phyloP scores from a whole-genome alignment of 2,329 filamentous ascomycete genomes.

The Fusarium stilboides region DNA sequence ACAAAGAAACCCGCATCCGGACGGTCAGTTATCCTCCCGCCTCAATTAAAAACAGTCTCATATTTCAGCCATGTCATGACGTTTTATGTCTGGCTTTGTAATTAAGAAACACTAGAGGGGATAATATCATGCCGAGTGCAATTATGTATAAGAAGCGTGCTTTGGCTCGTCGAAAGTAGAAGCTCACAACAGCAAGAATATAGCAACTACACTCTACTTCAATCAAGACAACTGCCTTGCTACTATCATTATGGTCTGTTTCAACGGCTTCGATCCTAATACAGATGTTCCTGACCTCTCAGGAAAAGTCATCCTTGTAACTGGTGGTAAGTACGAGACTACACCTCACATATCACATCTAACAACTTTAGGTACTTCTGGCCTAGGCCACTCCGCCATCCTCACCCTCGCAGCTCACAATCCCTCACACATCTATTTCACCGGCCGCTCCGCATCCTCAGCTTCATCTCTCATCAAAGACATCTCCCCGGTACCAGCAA shows the following conservation, averaged over 20 bases:
- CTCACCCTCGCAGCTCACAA: constrained; percentile 56
- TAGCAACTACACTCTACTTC: background rate
- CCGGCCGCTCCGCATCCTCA: constrained; percentile 62
- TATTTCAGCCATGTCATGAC: constrained; percentile 9
- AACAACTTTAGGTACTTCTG: constrained; percentile 54
- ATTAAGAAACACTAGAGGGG: background rate
- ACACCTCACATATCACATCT: background rate
- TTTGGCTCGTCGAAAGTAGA: background rate
- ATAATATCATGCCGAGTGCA: background rate
- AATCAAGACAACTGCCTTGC: background rate
- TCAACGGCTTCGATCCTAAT: constrained; percentile 54
- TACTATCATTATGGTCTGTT: constrained; percentile 22
- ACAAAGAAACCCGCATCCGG: background rate
- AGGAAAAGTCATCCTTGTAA: constrained; percentile 66
- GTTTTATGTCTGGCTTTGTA: constrained; percentile 19
- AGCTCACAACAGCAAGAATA: background rate
- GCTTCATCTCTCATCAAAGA: constrained; percentile 61
- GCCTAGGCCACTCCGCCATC: constrained; percentile 50
- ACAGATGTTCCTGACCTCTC: constrained; percentile 61
- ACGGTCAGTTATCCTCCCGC: constrained; percentile 39
- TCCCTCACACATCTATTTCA: constrained; percentile 69
- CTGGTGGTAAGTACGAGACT: constrained; percentile 59
- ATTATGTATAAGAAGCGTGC: constrained; percentile 11
- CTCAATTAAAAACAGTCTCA: constrained; percentile 10
- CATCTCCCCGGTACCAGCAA: constrained; percentile 44